phyloP scores from a whole-genome alignment of 2,329 filamentous ascomycete species.

The Fusarium sp. region DNA sequence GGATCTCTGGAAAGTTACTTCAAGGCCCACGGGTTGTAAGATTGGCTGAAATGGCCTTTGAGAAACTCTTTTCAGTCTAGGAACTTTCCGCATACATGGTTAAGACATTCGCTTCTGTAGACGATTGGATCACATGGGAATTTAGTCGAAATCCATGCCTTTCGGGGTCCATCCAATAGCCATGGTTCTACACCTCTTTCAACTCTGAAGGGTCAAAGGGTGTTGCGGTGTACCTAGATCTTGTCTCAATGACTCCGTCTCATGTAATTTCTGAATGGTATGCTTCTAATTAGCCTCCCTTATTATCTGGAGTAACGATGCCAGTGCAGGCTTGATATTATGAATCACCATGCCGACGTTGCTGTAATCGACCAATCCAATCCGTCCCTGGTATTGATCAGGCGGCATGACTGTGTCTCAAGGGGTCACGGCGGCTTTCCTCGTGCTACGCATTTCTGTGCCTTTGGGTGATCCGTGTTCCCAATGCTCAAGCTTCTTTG shows the following conservation, averaged over 20 bases:
- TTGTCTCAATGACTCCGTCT: constrained; percentile 15
- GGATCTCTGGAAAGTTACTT: constrained; percentile 37
- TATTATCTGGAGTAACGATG: constrained; percentile 28
- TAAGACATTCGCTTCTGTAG: constrained; percentile 22
- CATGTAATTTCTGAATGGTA: constrained; percentile 31
- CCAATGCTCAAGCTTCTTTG: constrained; percentile 18
- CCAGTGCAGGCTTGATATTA: constrained; percentile 26
- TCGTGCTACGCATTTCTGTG: constrained; percentile 31
- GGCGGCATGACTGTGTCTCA: constrained; percentile 30
- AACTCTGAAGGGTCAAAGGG: constrained; percentile 4
- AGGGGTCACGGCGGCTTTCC: constrained; percentile 29
- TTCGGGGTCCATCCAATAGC: constrained; percentile 28
- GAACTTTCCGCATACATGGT: constrained; percentile 28
- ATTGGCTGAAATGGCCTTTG: constrained; percentile 14
- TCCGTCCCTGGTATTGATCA: constrained; percentile 15
- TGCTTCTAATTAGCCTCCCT: constrained; percentile 37
- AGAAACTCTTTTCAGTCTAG: constrained; percentile 24
- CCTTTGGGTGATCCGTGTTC: constrained; percentile 30
- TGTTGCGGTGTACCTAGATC: constrained; percentile 21
- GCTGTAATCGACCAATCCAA: constrained; percentile 15
- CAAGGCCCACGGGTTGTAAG: constrained; percentile 2
- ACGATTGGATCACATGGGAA: constrained; percentile 34
- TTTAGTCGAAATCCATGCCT: constrained; percentile 24
- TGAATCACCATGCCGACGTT: constrained; percentile 42
- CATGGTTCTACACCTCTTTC: constrained; percentile 22